Evolutionary conservation across 1,284 basidiomycete genomes (phyloP), one percentile per base, ranked within the genome.

Genomic region (Filobasidium uniguttulatum): DNA sequence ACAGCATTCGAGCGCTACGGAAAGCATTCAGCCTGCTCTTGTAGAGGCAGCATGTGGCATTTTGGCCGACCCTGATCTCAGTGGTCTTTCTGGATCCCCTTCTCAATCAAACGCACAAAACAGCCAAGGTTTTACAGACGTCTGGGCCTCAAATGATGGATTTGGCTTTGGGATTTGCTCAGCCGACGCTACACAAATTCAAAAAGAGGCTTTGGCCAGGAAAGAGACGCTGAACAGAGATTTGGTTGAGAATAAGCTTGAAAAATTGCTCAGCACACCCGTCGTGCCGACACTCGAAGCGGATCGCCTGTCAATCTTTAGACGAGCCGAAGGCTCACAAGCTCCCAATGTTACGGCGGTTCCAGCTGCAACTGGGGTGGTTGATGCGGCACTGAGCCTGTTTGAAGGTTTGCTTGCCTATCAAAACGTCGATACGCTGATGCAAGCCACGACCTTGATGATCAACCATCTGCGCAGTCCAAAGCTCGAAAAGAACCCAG

Each of bases 151-250:
- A 49, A 73, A 77, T 0, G 93, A 97, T 63, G 87, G 88, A 0
- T 93, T 90, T 65, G 90, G 83, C 0, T 93, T 87, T 68, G 94
- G 93, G 3, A 79, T 97, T 9, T 89, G 88, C 1, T 43, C 40
- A 8, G 23, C 15, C 23, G 23, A 43, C 15, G 40, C 40, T 26
- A 28, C 40, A 43, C 25, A 12, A 10, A 26, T 12, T 3, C 40
- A 43, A 20, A 12, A 26, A 12, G 40, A 43, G 26, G 14, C 15
- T 26, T 4, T 43, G 15, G 3, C 26, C 19, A 23, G 40, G 15
- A 43, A 29, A 29, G 40, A 29, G 40, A 43, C 40, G 9, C 22
- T 43, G 26, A 43, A 43, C 23, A 23, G 40, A 19, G 40, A 43
- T 29, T n/a, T 43, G 14, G 40, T 43, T 2, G 40, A 43, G 29